These are phyloP conservation scores for Beta macrorhiza DNA, from an alignment of 179 eudicot genomes.

Conservation along the genomic window DNA sequence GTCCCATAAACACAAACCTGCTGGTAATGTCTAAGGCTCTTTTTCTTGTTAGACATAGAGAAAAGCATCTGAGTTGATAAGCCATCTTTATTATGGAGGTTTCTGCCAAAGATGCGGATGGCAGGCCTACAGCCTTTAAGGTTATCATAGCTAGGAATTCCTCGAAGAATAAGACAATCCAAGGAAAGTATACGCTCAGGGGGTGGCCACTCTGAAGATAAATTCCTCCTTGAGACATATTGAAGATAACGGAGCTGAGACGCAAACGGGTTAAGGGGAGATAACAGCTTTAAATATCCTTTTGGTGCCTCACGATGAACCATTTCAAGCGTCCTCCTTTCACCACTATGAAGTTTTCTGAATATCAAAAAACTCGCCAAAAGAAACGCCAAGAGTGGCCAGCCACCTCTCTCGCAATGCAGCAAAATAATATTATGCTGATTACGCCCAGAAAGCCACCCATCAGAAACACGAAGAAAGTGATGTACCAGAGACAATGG, in stretches of 20 bases:
- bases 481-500: constrained; percentile 81
- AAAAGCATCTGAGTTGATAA: constrained; percentile 82
- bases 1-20: constrained; percentile 49
- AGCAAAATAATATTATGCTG: constrained; percentile 80
- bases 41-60: constrained; percentile 77
- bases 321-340: constrained; percentile 79
- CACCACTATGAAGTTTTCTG: constrained; percentile 75
- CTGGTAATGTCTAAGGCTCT: constrained; percentile 67
- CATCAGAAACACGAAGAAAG: constrained; percentile 76
- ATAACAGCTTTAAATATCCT: constrained; percentile 72
- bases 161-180: constrained; percentile 88
- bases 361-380: constrained; percentile 72
- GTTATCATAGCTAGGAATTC: constrained; percentile 77
- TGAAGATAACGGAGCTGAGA: constrained; percentile 95
- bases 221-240: constrained; percentile 81
- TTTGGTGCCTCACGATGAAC: constrained; percentile 91
- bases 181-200: constrained; percentile 78
- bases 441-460: constrained; percentile 74
- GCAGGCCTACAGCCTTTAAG: constrained; percentile 85
- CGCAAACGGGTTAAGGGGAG: constrained; percentile 87
- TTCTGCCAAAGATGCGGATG: constrained; percentile 85
- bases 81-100: constrained; percentile 79
- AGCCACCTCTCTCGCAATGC: constrained; percentile 96
- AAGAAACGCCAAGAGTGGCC: constrained; percentile 82
- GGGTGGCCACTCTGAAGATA: constrained; percentile 95